Base-by-base conservation (phyloP, 441 rosid genomes). In the Viola pubescens region DNA sequence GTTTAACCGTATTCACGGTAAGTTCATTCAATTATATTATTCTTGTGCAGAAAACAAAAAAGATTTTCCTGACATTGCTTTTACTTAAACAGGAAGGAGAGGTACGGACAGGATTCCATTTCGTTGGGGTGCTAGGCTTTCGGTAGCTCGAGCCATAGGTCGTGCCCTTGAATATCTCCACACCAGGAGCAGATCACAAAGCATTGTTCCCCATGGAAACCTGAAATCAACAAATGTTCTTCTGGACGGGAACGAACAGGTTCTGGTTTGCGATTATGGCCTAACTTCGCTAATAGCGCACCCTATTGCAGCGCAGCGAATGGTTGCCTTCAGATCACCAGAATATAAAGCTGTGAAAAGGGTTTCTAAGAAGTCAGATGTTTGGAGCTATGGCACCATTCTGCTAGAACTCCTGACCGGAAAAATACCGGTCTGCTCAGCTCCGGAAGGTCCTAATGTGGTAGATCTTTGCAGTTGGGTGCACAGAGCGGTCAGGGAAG, bases 391-490 rank as follows among this genome's bases (percentile, higher is more conserved):
- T 38, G 88, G 88, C 5, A 65, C 74, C 65, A 65, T 85, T 12
- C 68, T 81, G 7, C 56, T 82, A 19, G 81, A 85, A 50, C 66
- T 85, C 56, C 64, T 85, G 67, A 81, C 84, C 0, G 78, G 83
- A 6, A 73, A 81, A 40, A 62, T 66, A 14, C 42, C 75, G 1
- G 63, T 58, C 12, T 40, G 71, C 46, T 66, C 79, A 1, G 80
- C 91, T 19, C 82, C 91, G 7, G 73, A 80, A 3, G 87, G 81
- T 19, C 48, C 66, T 64, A 68, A 68, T 37, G 81, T 81, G 5
- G 82, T 69, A 7, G 84, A 85, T 48, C 86, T 82, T 2, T 49
- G 72, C 59, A 74, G 74, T 13, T 81, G 91, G 91, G 86, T 85
- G 58, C 71, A 74, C 47, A 42, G 83, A 61, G 88, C 91, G 0